Base-by-base conservation (phyloP, 2,329 filamentous ascomycete genomes). In the Xylariales sp. region DNA sequence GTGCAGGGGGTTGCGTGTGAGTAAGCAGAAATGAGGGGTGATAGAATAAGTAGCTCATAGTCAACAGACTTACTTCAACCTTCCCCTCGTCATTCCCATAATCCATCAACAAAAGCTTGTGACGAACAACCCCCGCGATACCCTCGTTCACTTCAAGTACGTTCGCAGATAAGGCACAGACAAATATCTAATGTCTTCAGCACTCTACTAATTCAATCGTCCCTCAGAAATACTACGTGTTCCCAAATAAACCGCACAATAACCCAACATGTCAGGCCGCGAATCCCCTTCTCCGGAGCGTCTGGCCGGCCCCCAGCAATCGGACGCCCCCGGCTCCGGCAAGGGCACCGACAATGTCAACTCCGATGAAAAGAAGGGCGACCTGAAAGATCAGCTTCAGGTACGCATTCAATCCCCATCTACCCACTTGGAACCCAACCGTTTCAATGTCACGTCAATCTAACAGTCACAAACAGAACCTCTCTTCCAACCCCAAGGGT, bases 221-320 rank as follows among this genome's bases (percentile, higher is more conserved):
- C n/a, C n/a, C n/a, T n/a, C n/a, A n/a, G n/a, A n/a, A n/a, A n/a
- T n/a, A n/a, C n/a, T n/a, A n/a, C n/a, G n/a, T n/a, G n/a, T n/a
- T n/a, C n/a, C n/a, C n/a, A n/a, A n/a, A n/a, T n/a, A n/a, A n/a
- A n/a, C n/a, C n/a, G n/a, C n/a, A n/a, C n/a, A n/a, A n/a, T n/a
- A n/a, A n/a, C 46, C 51, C 60, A 80, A 50, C 56, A 88, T 88
- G 84, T 82, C 85, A 34, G 85, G 86, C 61, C 82, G 82, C 58
- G 77, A 95, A 66, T 95, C 88, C 22, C 89, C 88, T 47, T 69
- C 81, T 39, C 86, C 86, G 20, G 80, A 86, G 68, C 59, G 62
- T 51, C 86, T 88, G 65, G 68, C 72, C 27, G 82, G 77, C 45
- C 64, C 70, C 42, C 87, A 93, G 68, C 64, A 78, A 44, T 67